Percentiles rank a stretch among this genome's conserved stretches.
Conservation (phyloP, 2,329 filamentous ascomycete genomes). For the Xylaria polymorpha region DNA sequence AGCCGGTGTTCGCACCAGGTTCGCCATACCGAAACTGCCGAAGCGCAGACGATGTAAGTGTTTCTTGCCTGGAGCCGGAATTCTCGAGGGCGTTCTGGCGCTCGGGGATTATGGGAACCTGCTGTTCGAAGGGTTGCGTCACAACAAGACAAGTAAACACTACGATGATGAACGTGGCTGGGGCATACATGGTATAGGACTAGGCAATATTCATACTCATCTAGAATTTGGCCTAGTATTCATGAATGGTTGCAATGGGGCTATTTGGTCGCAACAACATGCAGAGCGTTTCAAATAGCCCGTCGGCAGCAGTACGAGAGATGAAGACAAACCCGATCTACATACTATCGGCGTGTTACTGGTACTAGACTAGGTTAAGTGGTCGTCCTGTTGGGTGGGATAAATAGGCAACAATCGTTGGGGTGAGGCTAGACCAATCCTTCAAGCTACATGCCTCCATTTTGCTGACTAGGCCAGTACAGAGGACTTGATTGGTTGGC, state of each 20-base stretch:
- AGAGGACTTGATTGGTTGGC: not conserved
- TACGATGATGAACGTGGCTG: conserved; percentile 5
- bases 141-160: conserved; percentile 3
- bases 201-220: conserved; percentile 16
- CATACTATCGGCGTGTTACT: not conserved
- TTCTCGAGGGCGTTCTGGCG: conserved; percentile 37
- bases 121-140: conserved; percentile 17
- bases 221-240: not conserved
- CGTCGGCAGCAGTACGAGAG: not conserved
- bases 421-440: conserved; percentile 37
- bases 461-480: not conserved
- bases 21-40: not conserved
- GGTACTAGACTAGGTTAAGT: conserved; percentile 21
- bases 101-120: conserved; percentile 25
- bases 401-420: conserved; percentile 37
- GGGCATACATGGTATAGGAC: conserved; percentile 32
- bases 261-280: not conserved
- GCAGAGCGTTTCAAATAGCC: not conserved
- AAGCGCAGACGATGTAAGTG: conserved; percentile 18
- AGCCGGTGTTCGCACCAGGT: conserved; percentile 45
- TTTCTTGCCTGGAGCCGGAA: conserved; percentile 13
- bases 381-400: conserved; percentile 9
- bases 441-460: conserved; percentile 40
- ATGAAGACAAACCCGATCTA: not conserved
- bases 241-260: not conserved